Conservation (phyloP, 805 yeast species). For the Candida multigemmis region DNA sequence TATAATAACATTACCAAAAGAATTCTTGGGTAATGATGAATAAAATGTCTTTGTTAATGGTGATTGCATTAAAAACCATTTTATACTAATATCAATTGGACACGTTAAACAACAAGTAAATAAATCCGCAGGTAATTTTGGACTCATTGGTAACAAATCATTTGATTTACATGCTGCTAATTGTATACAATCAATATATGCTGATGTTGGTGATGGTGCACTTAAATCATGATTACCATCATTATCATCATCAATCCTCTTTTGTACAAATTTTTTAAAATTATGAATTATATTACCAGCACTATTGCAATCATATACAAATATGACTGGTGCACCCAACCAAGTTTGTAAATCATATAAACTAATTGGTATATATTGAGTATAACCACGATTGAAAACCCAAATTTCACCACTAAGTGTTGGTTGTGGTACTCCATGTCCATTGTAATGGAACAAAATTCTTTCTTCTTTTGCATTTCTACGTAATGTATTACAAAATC, state of each 20-base stretch:
- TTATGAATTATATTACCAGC: conserved; percentile 91
- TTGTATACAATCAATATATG: conserved; percentile 82
- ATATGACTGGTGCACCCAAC: conserved; percentile 96
- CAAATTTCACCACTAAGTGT: conserved; percentile 94
- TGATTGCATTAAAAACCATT: conserved; percentile 84
- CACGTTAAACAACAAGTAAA: conserved; percentile 94
- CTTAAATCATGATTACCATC: conserved; percentile 43
- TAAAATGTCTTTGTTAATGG: conserved; percentile 50
- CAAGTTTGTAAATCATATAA: conserved; percentile 92
- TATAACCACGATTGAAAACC: conserved; percentile 96
- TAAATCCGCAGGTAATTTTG: conserved; percentile 90
- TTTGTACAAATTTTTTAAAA: conserved; percentile 83
- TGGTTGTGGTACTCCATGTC: conserved; percentile 98
- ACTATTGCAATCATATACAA: conserved; percentile 87
- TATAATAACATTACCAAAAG: conserved; percentile 53
- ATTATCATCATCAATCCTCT: conserved; percentile 79
- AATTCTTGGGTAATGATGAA: conserved; percentile 34
- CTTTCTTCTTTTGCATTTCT: conserved; percentile 91
- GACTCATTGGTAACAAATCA: conserved; percentile 85
- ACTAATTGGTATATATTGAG: conserved; percentile 95
- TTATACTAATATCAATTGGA: conserved; percentile 88
- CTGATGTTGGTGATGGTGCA: conserved; percentile 55
- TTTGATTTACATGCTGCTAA: conserved; percentile 85
- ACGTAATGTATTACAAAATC: conserved; percentile 82
- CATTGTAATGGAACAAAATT: conserved; percentile 89